Evolutionary conservation across 257 asterid species (phyloP).

Genomic region (Apocynum venetum): DNA sequence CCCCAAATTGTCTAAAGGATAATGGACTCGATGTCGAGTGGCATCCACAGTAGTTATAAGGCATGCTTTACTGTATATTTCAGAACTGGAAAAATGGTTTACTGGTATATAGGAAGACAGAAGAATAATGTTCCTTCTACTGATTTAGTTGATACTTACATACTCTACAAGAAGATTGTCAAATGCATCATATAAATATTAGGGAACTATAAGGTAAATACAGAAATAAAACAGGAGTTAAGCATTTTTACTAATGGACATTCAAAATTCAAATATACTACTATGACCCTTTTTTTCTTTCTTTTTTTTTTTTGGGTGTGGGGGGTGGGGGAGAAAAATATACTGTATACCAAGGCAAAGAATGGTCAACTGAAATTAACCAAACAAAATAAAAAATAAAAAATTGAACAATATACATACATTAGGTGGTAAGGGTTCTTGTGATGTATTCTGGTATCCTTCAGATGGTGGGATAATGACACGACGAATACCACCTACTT

Average conservation of each 20-base stretch:
- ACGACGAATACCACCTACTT: slow-evolving; percentile 78
- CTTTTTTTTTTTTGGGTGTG: neutral
- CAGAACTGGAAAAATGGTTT: neutral
- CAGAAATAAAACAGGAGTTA: neutral
- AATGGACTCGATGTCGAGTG: neutral
- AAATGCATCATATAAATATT: neutral
- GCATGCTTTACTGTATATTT: neutral
- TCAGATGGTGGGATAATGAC: slow-evolving; percentile 77
- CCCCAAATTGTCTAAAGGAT: neutral
- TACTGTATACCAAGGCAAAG: neutral
- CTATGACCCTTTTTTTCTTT: neutral
- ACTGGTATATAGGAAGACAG: no score
- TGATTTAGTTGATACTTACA: no score
- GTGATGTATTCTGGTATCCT: slow-evolving; percentile 74
- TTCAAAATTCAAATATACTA: neutral
- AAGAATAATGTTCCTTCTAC: neutral
- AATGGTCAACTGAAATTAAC: neutral
- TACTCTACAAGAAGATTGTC: neutral
- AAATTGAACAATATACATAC: slow-evolving; percentile 31
- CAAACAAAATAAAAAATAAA: neutral
- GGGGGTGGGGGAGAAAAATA: neutral
- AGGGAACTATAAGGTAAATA: neutral
- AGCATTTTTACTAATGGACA: neutral
- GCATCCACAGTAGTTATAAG: neutral
- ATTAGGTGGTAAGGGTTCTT: slow-evolving; percentile 88